Conservation (phyloP, 179 eudicot species). For the Carnegiea gigantea region DNA sequence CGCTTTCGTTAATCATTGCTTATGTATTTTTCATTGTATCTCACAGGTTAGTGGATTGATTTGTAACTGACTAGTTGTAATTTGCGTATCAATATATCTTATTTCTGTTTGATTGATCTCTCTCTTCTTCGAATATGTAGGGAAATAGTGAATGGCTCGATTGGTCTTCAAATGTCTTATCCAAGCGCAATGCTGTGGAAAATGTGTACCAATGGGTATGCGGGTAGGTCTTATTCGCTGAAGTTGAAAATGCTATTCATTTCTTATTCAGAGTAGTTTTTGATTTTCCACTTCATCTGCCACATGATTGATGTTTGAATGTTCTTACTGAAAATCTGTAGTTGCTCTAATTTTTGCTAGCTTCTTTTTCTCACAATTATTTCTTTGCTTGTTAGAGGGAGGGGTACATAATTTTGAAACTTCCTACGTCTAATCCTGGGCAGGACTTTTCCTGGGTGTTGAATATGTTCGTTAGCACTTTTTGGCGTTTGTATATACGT, state of each 20-base stretch:
- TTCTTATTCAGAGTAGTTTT: neutral
- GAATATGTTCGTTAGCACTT: neutral
- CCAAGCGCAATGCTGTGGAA: conserved; percentile 70
- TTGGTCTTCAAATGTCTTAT: conserved; percentile 72
- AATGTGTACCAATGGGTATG: conserved; percentile 87
- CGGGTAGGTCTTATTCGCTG: conserved; percentile 51
- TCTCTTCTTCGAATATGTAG: conserved; percentile 35
- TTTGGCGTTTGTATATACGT: neutral
- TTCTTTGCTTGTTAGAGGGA: neutral
- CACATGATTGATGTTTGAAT: conserved; percentile 1
- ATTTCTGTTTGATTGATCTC: conserved; percentile 1
- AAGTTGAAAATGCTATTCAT: neutral
- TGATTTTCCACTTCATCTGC: neutral
- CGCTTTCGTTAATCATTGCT: neutral
- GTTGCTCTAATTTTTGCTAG: neutral
- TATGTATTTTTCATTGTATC: neutral
- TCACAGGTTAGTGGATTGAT: neutral
- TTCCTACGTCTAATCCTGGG: neutral
- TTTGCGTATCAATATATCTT: neutral
- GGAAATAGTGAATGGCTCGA: conserved; percentile 73
- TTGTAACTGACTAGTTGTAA: neutral
- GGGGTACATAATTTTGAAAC: neutral
- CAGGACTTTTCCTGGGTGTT: neutral
- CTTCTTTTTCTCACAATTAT: neutral
- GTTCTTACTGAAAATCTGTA: neutral